Evolutionary conservation across 2,329 filamentous ascomycete species (phyloP), one percentile per base, ranked within the genome.

Genomic region (Rachicladosporium sp.): DNA sequence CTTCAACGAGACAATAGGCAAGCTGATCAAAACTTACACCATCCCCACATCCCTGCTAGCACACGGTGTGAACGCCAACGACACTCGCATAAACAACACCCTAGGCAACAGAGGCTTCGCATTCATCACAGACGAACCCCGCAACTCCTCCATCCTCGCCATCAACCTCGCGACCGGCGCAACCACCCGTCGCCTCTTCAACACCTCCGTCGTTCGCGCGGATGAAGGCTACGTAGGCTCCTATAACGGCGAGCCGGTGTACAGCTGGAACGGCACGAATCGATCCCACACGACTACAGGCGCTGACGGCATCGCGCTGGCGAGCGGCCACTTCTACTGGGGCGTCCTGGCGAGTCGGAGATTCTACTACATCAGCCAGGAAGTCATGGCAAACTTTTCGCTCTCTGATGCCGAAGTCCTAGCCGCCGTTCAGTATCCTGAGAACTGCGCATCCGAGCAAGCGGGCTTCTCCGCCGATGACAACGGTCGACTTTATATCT

Each of bases 41-140:
- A 59, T 65, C 30, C 61, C 62, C 4, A 43, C 55, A 11, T 38
- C 46, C 2, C 42, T 64, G 9, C 47, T 59, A 10, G 52, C 55
- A 12, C 48, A 62, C 35, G 49, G 50, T 27, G 59, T 58, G 42
- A 65, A 65, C 29, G 52, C 58, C 43, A 66, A 67, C 36, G 64
- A 67, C 42, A 46, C 66, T 30, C 56, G 62, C 12, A 57, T 67
- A 50, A 66, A 66, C 46, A 64, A 62, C 36, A 64, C 61, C 2
- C 53, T 65, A 10, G 62, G 62, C 5, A 52, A 52, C 3, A 51
- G 49, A 13, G 62, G 62, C 4, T 64, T 57, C 36, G 63, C 62
- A 1, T 66, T 66, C 38, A 53, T 67, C 29, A 62, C 63, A 3
- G 63, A 67, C 41, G 62, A 57, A 11, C 59, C 56, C 29, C 53